A percentile compares a stretch with the other conserved stretches of the same genome.
phyloP scores from a whole-genome alignment of 1,284 basidiomycete genomes.

The Sparassis latifolia region DNA sequence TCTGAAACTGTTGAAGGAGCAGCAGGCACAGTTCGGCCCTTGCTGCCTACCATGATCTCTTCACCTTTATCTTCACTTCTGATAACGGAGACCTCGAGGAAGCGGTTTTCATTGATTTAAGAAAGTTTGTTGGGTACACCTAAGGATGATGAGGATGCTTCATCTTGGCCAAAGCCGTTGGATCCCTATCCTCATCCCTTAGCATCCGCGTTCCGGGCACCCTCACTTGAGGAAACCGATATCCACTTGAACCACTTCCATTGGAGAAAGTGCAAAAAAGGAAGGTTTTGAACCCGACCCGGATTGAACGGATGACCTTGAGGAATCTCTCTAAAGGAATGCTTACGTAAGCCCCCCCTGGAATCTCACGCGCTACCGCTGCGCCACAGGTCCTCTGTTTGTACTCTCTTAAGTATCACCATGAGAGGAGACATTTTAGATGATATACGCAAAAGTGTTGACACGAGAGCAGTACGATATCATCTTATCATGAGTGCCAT shows the following conservation, averaged over 20 bases:
- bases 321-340: not conserved
- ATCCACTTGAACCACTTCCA: not conserved
- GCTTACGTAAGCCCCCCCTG: not conserved
- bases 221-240: not conserved
- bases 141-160: not conserved
- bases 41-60: no score
- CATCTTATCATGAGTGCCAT: no score
- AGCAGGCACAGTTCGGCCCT: no score
- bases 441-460: no score
- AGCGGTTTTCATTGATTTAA: no score
- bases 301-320: not conserved
- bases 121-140: not conserved
- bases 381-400: not conserved
- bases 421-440: no score
- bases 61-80: no score
- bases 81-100: no score
- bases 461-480: no score
- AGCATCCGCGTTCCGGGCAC: not conserved
- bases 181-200: not conserved
- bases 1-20: no score
- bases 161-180: not conserved
- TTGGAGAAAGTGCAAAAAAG: not conserved
- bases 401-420: no score
- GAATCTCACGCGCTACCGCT: not conserved
- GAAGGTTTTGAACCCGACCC: not conserved